Evolutionary conservation across 495 filamentous ascomycete species (phyloP).

Genomic region (Immersiella caudata): DNA sequence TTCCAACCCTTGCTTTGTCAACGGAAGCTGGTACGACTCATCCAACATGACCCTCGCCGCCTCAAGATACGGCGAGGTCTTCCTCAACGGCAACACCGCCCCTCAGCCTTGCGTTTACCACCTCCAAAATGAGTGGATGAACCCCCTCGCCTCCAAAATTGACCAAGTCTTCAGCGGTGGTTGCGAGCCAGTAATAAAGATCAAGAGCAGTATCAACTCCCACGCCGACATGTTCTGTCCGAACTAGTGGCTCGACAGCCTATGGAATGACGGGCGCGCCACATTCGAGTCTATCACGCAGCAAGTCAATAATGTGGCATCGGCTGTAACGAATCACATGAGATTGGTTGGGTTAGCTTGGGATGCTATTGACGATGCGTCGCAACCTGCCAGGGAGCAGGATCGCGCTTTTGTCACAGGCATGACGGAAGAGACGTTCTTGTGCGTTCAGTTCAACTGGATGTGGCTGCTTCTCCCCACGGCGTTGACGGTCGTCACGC

Average conservation of each 20-base stretch:
- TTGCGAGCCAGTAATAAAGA: neutral
- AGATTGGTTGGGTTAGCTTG: neutral
- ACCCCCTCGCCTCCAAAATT: neutral
- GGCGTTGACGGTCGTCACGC: neutral
- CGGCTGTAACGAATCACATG: constrained; percentile 14
- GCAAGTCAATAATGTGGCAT: constrained; percentile 1
- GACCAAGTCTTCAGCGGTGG: neutral
- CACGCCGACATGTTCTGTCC: neutral
- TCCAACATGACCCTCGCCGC: constrained; percentile 7
- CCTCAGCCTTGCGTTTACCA: neutral
- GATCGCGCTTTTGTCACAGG: neutral
- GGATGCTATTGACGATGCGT: neutral
- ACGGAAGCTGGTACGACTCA: constrained; percentile 1
- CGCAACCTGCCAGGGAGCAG: neutral
- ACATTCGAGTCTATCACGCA: constrained; percentile 3
- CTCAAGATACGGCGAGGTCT: neutral
- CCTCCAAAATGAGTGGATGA: neutral
- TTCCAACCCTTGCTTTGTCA: neutral
- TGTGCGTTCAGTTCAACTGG: constrained; percentile 15
- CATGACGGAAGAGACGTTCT: neutral
- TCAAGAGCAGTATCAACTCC: neutral
- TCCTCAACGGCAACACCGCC: neutral
- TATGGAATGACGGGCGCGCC: constrained; percentile 3
- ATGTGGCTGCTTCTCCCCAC: constrained; percentile 10
- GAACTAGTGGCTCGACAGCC: constrained; percentile 12